Evolutionary conservation across 176 grass and related monocot genomes (phyloP).

Genomic region (Rhynchospora tenuis): DNA sequence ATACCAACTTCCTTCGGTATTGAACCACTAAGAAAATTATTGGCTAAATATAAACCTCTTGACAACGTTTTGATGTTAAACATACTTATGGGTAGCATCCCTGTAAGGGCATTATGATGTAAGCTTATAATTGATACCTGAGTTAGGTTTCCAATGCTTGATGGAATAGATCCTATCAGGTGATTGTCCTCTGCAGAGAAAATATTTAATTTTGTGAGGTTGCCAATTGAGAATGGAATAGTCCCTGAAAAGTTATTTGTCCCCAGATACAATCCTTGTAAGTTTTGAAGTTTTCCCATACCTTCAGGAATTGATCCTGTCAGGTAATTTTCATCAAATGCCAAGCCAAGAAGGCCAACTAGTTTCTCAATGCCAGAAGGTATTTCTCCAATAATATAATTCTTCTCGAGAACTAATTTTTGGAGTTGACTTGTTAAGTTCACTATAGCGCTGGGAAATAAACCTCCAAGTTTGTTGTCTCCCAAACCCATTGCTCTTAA

Average conservation of each 20-base stretch:
- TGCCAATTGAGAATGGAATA: constrained; percentile 32
- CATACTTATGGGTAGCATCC: constrained; percentile 27
- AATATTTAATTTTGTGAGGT: constrained; percentile 21
- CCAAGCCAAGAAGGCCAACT: background rate
- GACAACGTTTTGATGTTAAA: constrained; percentile 15
- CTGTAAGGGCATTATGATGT: constrained; percentile 19
- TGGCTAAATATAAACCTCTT: constrained; percentile 20
- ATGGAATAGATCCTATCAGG: constrained; percentile 27
- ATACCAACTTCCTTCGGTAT: background rate
- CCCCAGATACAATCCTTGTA: background rate
- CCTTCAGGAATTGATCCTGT: constrained; percentile 22
- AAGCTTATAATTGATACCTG: background rate
- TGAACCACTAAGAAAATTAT: constrained; percentile 12
- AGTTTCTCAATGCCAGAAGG: constrained; percentile 26
- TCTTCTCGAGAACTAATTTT: background rate
- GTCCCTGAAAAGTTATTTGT: constrained; percentile 14
- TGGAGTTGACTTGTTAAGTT: background rate
- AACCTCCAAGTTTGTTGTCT: no score
- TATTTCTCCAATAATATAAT: constrained; percentile 18
- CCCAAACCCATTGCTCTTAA: no score
- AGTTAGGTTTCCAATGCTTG: constrained; percentile 15
- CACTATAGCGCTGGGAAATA: no score
- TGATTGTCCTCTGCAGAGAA: background rate
- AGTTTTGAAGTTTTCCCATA: constrained; percentile 22
- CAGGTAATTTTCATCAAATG: background rate